These are phyloP conservation scores for Pterula multifida DNA, from an alignment of 1,284 basidiomycete species.

Conservation along the genomic window DNA sequence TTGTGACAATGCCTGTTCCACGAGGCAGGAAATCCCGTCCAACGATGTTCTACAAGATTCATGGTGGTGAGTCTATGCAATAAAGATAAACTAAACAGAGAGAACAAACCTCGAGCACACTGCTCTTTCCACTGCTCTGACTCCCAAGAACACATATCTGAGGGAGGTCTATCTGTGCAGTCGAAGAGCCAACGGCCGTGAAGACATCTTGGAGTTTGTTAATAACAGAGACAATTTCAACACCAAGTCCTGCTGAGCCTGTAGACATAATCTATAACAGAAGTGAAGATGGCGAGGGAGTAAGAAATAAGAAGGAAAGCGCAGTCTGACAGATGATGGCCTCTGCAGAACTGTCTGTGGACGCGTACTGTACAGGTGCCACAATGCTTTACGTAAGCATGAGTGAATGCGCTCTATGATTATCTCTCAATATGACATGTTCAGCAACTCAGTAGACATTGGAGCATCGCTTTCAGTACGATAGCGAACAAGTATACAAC, in stretches of 20 bases:
- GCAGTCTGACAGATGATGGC: not conserved
- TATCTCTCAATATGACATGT: not conserved
- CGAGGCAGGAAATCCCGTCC: constrained; percentile 95
- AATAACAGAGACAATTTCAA: constrained; percentile 26
- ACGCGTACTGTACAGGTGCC: not conserved
- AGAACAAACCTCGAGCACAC: constrained; percentile 70
- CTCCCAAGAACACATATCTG: constrained; percentile 81
- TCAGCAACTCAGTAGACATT: not conserved
- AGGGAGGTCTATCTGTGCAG: constrained; percentile 69
- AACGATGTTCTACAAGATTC: constrained; percentile 73
- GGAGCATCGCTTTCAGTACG: not conserved
- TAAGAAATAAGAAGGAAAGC: not conserved
- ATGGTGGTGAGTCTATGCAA: constrained; percentile 1
- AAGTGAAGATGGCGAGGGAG: not conserved
- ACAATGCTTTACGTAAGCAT: no score
- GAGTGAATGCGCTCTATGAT: no score
- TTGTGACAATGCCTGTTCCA: constrained; percentile 95
- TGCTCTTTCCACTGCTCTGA: constrained; percentile 83
- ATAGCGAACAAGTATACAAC: constrained; percentile 2
- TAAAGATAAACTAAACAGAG: no score
- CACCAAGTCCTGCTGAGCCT: not conserved
- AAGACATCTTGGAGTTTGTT: constrained; percentile 85
- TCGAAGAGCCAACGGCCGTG: constrained; percentile 65
- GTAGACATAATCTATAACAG: not conserved
- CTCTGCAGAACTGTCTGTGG: not conserved